phyloP scores from a whole-genome alignment of 306 rosid species.

The Macrotyloma uniflorum region DNA sequence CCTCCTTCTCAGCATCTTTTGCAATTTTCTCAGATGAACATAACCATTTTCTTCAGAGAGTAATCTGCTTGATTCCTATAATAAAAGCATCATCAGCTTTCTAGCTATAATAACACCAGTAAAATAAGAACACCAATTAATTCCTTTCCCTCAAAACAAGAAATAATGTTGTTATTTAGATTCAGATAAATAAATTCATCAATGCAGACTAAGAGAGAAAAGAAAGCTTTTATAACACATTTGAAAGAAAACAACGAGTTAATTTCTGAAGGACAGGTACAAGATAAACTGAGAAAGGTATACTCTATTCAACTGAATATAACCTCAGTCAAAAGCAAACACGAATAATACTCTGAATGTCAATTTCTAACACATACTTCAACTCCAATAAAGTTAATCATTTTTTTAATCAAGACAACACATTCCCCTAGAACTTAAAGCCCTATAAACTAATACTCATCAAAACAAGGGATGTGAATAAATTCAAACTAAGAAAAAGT shows the following conservation, averaged over 20 bases:
- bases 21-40: constrained; percentile 61
- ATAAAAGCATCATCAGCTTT: constrained; percentile 39
- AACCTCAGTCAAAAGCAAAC: constrained; percentile 3
- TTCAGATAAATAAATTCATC: background rate
- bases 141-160: background rate
- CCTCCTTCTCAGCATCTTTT: constrained; percentile 71
- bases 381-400: constrained; percentile 16
- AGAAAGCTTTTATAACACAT: constrained; percentile 5
- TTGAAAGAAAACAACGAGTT: constrained; percentile 26
- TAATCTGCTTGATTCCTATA: constrained; percentile 66
- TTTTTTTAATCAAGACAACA: background rate
- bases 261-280: background rate
- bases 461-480: background rate
- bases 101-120: constrained; percentile 29
- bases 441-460: background rate
- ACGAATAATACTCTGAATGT: background rate
- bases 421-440: background rate
- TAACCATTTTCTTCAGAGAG: constrained; percentile 72
- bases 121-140: background rate
- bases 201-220: background rate
- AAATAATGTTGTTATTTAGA: background rate
- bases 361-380: constrained; percentile 9
- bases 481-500: background rate
- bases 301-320: constrained; percentile 2
- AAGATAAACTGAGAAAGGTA: constrained; percentile 10